Conservation (phyloP, 768 basidiomycete genomes). For the Suillus occidentalis region DNA sequence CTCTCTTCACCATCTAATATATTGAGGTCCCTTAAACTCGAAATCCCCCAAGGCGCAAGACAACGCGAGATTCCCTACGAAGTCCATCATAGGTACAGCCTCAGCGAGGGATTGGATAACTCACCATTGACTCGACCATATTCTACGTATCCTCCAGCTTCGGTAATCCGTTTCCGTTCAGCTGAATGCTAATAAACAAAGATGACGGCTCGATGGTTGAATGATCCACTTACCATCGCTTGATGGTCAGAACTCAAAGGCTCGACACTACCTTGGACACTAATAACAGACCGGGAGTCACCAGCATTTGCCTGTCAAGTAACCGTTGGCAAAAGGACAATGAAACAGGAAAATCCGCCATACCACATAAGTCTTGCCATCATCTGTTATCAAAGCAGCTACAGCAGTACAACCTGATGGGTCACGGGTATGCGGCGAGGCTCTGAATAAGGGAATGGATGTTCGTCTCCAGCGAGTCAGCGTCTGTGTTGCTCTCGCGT, state of each 20-base stretch:
- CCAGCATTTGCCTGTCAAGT: conserved; percentile 88
- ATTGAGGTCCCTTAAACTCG: conserved; percentile 88
- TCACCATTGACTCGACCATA: conserved; percentile 95
- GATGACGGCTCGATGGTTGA: neutral
- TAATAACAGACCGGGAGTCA: conserved; percentile 90
- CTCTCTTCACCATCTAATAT: too few relatives aligned
- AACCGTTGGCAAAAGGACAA: conserved; percentile 6
- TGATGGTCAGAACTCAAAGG: conserved; percentile 86
- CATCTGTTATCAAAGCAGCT: conserved; percentile 76
- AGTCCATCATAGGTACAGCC: neutral
- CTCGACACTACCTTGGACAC: conserved; percentile 82
- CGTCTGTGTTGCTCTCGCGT: conserved; percentile 67
- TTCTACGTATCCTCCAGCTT: conserved; percentile 94
- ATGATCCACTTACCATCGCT: conserved; percentile 63
- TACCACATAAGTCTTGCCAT: conserved; percentile 80
- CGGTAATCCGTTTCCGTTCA: conserved; percentile 83
- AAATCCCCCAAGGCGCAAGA: conserved; percentile 97
- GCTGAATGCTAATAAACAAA: conserved; percentile 39
- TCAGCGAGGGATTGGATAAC: conserved; percentile 15
- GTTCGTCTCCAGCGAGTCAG: conserved; percentile 64
- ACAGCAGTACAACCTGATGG: conserved; percentile 97
- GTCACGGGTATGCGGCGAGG: conserved; percentile 82
- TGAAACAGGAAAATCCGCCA: conserved; percentile 27
- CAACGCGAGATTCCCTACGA: conserved; percentile 87
- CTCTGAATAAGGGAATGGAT: conserved; percentile 73